Conservation (phyloP, 1,139 yeast genomes). For the Diutina siamensis region DNA sequence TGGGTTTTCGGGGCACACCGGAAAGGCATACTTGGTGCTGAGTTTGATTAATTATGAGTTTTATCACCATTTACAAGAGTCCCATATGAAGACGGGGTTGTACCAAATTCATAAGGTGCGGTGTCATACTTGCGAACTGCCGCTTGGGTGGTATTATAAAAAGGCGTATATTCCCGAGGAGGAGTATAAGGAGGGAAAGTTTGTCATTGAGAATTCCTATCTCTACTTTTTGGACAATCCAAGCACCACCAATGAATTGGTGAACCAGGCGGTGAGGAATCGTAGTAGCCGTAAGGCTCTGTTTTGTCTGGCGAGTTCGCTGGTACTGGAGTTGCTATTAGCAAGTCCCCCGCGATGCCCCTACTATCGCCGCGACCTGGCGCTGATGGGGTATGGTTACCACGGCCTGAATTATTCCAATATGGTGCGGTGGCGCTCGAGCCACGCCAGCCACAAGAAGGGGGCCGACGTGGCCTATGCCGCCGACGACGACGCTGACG, state of each 20-base stretch:
- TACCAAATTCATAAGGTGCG: constrained; percentile 52
- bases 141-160: constrained; percentile 73
- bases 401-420: not conserved
- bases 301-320: not conserved
- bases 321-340: not conserved
- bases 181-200: constrained; percentile 68
- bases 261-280: not conserved
- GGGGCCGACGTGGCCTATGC: not conserved
- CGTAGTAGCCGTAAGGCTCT: not conserved
- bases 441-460: not conserved
- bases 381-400: not conserved
- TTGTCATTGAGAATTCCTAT: constrained; percentile 48
- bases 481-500: not conserved
- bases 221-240: constrained; percentile 8
- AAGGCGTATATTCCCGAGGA: constrained; percentile 44
- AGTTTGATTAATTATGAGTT: constrained; percentile 31
- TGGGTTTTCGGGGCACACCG: constrained; percentile 39
- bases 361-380: not conserved
- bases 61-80: constrained; percentile 22
- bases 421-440: not conserved
- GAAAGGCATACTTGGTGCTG: constrained; percentile 42
- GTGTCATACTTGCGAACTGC: constrained; percentile 54
- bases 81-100: constrained; percentile 58
- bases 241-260: not conserved
- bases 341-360: not conserved